Percentiles rank a stretch among this genome's conserved stretches.
These are phyloP conservation scores for Panellus pusillus DNA, from an alignment of 768 basidiomycete species.

Conservation along the genomic window DNA sequence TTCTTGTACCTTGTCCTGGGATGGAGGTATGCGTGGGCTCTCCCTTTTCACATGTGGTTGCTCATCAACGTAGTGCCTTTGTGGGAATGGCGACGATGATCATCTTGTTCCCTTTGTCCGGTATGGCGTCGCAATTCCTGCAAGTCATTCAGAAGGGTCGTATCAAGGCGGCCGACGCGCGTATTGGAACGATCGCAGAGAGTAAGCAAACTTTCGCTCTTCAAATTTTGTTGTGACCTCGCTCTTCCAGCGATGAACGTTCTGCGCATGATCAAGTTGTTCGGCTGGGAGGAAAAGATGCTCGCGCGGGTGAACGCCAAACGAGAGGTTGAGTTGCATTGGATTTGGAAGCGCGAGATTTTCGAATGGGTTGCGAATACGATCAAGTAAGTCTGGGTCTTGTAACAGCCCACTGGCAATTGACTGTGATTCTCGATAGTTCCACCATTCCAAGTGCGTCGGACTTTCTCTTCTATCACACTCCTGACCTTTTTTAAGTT, in stretches of 20 bases:
- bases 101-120: conserved; percentile 42
- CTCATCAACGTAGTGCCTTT: conserved; percentile 33
- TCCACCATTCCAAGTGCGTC: background rate
- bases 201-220: conserved; percentile 35
- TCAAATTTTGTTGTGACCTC: conserved; percentile 27
- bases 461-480: conserved; percentile 4
- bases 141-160: conserved; percentile 15
- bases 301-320: conserved; percentile 53
- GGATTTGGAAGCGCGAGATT: conserved; percentile 55
- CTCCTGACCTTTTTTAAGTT: conserved; percentile 26
- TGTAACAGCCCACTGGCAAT: too few relatives aligned
- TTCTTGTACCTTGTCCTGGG: conserved; percentile 33
- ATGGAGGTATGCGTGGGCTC: conserved; percentile 25
- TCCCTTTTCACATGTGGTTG: background rate
- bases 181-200: conserved; percentile 47
- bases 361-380: conserved; percentile 47
- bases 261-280: conserved; percentile 58
- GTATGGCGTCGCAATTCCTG: conserved; percentile 39
- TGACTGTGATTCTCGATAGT: too few relatives aligned
- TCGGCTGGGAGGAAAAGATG: conserved; percentile 66
- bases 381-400: conserved; percentile 36
- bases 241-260: conserved; percentile 32
- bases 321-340: conserved; percentile 62
- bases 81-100: conserved; percentile 46
- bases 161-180: conserved; percentile 33